phyloP scores from a whole-genome alignment of 176 grass and related monocot species.

The Tuctoria greenei region DNA sequence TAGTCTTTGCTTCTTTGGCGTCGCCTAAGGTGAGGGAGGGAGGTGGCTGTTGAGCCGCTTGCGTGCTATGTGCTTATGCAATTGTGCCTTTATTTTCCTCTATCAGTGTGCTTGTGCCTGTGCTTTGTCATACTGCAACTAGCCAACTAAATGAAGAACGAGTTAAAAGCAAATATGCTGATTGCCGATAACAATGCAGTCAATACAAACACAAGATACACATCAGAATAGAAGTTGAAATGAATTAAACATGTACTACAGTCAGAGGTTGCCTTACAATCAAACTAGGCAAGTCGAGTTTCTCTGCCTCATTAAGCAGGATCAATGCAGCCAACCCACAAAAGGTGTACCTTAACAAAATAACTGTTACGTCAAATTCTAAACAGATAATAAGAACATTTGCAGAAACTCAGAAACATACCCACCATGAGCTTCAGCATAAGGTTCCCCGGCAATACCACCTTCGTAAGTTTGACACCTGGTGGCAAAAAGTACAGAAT shows the following conservation, averaged over 20 bases:
- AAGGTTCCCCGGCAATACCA: conserved; percentile 91
- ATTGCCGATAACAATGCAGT: not conserved
- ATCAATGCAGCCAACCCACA: conserved; percentile 90
- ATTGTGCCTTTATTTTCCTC: not conserved
- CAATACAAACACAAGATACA: conserved; percentile 6
- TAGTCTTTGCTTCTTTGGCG: not conserved
- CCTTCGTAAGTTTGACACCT: conserved; percentile 99
- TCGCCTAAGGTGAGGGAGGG: no score
- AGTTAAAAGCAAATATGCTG: not conserved
- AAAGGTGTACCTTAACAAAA: conserved; percentile 87
- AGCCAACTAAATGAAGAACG: not conserved
- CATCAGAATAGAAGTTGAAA: conserved; percentile 27
- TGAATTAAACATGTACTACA: not conserved
- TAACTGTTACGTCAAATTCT: conserved; percentile 31
- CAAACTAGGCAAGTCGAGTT: conserved; percentile 72
- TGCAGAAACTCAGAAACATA: conserved; percentile 54
- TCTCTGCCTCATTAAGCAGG: conserved; percentile 85
- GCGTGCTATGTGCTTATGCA: not conserved
- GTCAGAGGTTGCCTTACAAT: conserved; percentile 58
- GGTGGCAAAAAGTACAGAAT: conserved; percentile 25
- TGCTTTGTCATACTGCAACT: not conserved
- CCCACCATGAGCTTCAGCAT: conserved; percentile 99
- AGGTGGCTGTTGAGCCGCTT: not conserved
- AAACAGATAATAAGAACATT: conserved; percentile 29
- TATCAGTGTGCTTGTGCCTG: not conserved